A percentile compares a stretch with the other conserved stretches of the same genome.
Evolutionary conservation across 139 green algal genomes (phyloP).

Genomic region (Limnomonas spitsbergensis): DNA sequence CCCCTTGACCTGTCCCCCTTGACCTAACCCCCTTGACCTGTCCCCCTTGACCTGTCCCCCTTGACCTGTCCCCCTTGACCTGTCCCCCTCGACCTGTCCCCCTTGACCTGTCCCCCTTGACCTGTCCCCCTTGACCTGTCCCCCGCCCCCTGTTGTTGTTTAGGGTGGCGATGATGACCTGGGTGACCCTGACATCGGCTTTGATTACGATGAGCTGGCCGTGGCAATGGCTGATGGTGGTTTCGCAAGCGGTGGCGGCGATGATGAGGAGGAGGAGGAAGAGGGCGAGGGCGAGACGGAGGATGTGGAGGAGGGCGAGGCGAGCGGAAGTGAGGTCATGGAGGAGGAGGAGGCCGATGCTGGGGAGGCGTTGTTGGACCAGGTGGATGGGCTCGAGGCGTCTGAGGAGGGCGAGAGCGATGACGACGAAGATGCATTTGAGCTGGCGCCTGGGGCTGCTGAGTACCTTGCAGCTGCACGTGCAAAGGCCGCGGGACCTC

Average conservation of each 20-base stretch:
- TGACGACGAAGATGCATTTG: conserved; percentile 1
- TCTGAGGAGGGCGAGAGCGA: neutral
- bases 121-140: too few species aligned
- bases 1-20: too few species aligned
- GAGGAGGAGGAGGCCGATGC: neutral
- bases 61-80: too few species aligned
- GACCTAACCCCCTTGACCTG: too few species aligned
- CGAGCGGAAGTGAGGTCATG: neutral
- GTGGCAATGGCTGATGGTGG: conserved; percentile 8
- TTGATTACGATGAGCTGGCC: conserved; percentile 7
- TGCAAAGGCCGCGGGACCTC: neutral
- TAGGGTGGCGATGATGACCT: conserved; percentile 10
- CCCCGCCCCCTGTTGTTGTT: neutral
- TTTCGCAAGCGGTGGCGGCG: neutral
- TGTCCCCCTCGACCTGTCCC: too few species aligned
- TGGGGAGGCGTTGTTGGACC: neutral
- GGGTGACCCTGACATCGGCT: conserved; percentile 18
- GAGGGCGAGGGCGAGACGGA: neutral
- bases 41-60: too few species aligned
- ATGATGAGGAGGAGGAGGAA: conserved; percentile 6
- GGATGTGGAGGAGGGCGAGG: conserved; percentile 9
- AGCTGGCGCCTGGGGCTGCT: conserved; percentile 10
- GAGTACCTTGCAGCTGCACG: conserved; percentile 8
- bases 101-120: too few species aligned
- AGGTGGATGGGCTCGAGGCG: neutral